These are phyloP conservation scores for Phytopythium cucurbitacearum DNA, from an alignment of 352 stramenopile genomes.

Conservation along the genomic window DNA sequence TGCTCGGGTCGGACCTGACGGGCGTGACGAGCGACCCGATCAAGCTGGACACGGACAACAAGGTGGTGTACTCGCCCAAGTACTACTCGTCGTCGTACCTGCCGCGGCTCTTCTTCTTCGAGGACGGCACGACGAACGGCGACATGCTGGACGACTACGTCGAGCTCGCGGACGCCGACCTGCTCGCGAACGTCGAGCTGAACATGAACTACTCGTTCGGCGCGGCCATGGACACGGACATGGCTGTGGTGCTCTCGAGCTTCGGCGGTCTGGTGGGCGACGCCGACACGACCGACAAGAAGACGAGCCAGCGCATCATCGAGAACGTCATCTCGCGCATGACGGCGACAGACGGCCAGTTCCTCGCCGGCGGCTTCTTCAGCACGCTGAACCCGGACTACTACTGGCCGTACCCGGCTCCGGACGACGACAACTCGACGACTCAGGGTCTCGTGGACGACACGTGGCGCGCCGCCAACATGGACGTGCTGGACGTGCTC, in stretches of 20 bases:
- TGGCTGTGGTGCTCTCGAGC: slow-evolving; percentile 71
- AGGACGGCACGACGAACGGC: slow-evolving; percentile 32
- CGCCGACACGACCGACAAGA: slow-evolving; percentile 44
- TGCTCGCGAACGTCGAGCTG: slow-evolving; percentile 58
- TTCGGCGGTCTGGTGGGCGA: slow-evolving; percentile 73
- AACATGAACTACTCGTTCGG: slow-evolving; percentile 87
- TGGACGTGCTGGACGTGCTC: slow-evolving; percentile 55
- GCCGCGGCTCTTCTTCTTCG: slow-evolving; percentile 69
- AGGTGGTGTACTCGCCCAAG: slow-evolving; percentile 80
- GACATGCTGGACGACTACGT: slow-evolving; percentile 63
- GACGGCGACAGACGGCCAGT: slow-evolving; percentile 35
- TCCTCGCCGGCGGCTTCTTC: slow-evolving; percentile 76
- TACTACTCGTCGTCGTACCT: slow-evolving; percentile 69
- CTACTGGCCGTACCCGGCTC: slow-evolving; percentile 68
- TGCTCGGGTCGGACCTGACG: slow-evolving; percentile 61
- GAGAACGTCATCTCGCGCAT: slow-evolving; percentile 62
- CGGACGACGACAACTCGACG: slow-evolving; percentile 52
- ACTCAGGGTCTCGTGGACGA: slow-evolving; percentile 59
- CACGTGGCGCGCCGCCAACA: slow-evolving; percentile 69
- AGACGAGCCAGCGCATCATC: slow-evolving; percentile 74
- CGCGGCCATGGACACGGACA: slow-evolving; percentile 44
- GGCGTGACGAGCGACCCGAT: slow-evolving; percentile 45
- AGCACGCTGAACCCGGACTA: slow-evolving; percentile 78
- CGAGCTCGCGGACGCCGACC: slow-evolving; percentile 43
- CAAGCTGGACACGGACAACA: slow-evolving; percentile 49